Conservation (phyloP, 345 rosid species). For the Brassica carinata region DNA sequence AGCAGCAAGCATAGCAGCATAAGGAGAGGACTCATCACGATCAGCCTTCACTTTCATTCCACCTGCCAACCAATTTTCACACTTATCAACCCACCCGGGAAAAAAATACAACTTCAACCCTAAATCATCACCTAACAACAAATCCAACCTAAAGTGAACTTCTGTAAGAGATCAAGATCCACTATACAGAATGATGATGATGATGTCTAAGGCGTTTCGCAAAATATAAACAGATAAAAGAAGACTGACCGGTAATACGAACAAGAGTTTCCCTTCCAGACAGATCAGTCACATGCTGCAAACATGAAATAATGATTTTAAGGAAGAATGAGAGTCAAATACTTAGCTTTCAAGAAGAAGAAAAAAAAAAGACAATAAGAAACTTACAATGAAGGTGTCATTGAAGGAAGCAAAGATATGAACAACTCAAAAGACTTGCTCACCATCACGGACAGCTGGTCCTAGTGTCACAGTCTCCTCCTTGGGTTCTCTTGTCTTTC, state of each 20-base stretch:
- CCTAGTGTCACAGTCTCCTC: slow-evolving; percentile 76
- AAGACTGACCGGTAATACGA: slow-evolving; percentile 63
- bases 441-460: slow-evolving; percentile 81
- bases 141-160: not conserved
- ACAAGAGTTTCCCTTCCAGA: slow-evolving; percentile 89
- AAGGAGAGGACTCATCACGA: slow-evolving; percentile 82
- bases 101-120: not conserved
- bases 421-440: slow-evolving; percentile 78
- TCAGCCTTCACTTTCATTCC: slow-evolving; percentile 98
- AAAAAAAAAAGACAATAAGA: not conserved
- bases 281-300: slow-evolving; percentile 86
- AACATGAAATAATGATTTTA: not conserved
- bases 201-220: not conserved
- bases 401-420: slow-evolving; percentile 81
- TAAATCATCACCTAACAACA: not conserved
- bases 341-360: not conserved
- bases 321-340: not conserved
- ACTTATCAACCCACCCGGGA: not conserved
- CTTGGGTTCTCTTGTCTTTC: slow-evolving; percentile 76
- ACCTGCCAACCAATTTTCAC: slow-evolving; percentile 42
- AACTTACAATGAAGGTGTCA: slow-evolving; percentile 70
- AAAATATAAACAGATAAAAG: not conserved
- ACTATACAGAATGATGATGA: no score
- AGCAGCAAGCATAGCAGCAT: slow-evolving; percentile 91
- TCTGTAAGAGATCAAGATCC: not conserved